These are phyloP conservation scores for Solanum rostratum DNA, from an alignment of 257 asterid species.

Conservation along the genomic window DNA sequence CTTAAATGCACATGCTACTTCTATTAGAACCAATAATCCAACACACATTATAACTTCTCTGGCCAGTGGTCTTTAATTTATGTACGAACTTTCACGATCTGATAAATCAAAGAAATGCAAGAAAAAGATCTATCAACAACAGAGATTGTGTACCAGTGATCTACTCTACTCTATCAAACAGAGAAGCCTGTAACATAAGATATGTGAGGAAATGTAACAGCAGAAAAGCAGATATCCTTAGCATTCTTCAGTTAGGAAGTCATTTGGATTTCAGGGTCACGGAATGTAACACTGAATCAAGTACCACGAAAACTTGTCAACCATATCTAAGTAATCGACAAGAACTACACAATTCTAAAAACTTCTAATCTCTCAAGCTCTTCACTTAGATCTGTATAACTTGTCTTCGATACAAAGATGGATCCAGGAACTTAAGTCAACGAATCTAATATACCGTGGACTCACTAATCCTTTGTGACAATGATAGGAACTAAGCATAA, in stretches of 20 bases:
- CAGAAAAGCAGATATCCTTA: background rate
- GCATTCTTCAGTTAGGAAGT: background rate
- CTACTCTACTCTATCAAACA: background rate
- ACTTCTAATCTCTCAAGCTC: background rate
- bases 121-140: background rate
- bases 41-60: background rate
- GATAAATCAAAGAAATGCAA: background rate
- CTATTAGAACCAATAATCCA: background rate
- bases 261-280: background rate
- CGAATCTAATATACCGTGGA: background rate
- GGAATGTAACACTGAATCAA: background rate
- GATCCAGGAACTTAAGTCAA: background rate
- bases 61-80: background rate
- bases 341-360: background rate
- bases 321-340: background rate
- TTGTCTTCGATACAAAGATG: background rate
- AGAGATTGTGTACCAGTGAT: background rate
- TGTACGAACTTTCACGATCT: background rate
- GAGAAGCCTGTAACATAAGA: background rate
- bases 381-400: background rate
- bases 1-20: background rate
- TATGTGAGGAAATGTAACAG: background rate
- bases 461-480: background rate
- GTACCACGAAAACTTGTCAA: background rate
- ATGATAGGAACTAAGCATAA: background rate